These are phyloP conservation scores for Ascoidea rubescens DNA, from an alignment of 805 yeast species.

Conservation along the genomic window DNA sequence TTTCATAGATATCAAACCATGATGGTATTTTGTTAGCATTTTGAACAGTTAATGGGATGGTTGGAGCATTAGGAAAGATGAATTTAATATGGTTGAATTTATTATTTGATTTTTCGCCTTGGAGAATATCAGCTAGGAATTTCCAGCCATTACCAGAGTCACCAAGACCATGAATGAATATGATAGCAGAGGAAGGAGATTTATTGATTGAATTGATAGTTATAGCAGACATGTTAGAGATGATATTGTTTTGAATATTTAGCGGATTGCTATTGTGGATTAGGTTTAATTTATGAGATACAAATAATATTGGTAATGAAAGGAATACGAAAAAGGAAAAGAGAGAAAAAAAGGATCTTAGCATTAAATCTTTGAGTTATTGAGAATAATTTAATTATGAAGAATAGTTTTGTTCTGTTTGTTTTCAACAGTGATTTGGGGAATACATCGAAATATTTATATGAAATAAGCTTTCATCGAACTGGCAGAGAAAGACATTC, in stretches of 20 bases:
- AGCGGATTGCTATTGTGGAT: background rate
- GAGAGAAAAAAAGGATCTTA: background rate
- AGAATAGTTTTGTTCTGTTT: no score
- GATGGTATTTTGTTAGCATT: conserved; percentile 59
- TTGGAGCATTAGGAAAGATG: conserved; percentile 87
- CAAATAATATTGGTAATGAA: background rate
- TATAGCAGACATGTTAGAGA: background rate
- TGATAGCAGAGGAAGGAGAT: conserved; percentile 29
- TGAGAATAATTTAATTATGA: no score
- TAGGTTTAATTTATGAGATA: background rate
- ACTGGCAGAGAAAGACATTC: no score
- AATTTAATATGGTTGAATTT: conserved; percentile 47
- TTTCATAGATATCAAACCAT: conserved; percentile 71
- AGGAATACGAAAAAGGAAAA: background rate
- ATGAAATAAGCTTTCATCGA: no score
- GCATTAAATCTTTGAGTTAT: no score
- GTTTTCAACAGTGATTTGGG: no score
- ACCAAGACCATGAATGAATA: conserved; percentile 83
- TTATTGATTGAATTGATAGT: background rate
- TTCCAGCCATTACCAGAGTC: conserved; percentile 87
- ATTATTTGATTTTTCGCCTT: conserved; percentile 17
- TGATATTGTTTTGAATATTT: no score
- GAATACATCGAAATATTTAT: no score
- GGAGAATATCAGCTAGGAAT: conserved; percentile 57
- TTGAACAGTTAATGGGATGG: conserved; percentile 50